Evolutionary conservation across 23 red algal genomes (phyloP), one percentile per base, ranked within the genome.

Genomic region (Agarophyton chilense): DNA sequence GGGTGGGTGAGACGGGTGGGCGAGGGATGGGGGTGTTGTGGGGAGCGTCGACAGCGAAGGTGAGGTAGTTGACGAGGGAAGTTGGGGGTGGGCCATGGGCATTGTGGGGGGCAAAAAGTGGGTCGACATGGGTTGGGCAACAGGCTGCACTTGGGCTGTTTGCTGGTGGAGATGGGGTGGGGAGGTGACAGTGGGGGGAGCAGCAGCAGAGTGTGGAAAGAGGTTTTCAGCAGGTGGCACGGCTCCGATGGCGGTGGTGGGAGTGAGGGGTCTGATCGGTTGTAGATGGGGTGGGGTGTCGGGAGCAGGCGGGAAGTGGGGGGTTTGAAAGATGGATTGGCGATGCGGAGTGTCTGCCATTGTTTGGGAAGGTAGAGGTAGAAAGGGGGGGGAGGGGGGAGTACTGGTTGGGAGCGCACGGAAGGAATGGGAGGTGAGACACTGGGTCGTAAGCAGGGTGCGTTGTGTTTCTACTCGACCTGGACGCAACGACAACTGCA

Each of bases 321-420:
- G 31, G 60, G 60, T 18, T 65, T 65, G 60, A 18, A 65, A 36
- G 60, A 65, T 14, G 60, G 60, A 65, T 35, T 65, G 60, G 11
- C 60, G 60, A 31, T 65, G 60, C 60, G 60, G 60, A 1, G 60
- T 65, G 14, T 65, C 35, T 65, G 60, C 60, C 60, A 65, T 65
- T 47, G 44, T 9, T 6, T 47, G 44, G 44, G 44, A 47, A 47
- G 12, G 60, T 12, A 11, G 10, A 1, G 26, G 31, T 26, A 9
- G 8, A 18, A 31, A 62, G 56, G 56, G 26, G 56, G 24, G 24
- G 24, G 24, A 2, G 52, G 16, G 17, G 22, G 24, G 55, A 26
- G 55, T 28, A 25, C 22, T 8, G 22, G 52, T 4, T 55, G 52
- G 17, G 52, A 17, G 55, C 8, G 55, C n/a, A 58, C 22, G 8